phyloP scores from a whole-genome alignment of 2,329 filamentous ascomycete species.

The Ophiostoma piceae region DNA sequence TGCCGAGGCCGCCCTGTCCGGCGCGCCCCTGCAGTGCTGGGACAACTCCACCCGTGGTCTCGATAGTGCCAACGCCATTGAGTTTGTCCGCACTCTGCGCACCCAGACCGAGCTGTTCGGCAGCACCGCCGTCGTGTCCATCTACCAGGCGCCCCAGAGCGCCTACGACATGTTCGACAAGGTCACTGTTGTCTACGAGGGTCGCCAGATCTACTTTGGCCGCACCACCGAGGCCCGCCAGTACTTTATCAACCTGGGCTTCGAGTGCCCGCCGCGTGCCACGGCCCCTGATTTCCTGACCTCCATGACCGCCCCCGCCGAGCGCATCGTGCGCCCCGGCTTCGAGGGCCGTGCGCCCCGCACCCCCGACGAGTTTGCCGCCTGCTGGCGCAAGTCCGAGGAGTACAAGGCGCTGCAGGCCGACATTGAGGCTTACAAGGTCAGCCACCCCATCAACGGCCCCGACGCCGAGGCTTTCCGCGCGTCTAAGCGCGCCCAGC shows the following conservation, averaged over 20 bases:
- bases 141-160: slow-evolving; percentile 64
- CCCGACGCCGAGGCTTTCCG: slow-evolving; percentile 55
- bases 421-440: slow-evolving; percentile 54
- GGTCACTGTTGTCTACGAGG: slow-evolving; percentile 54
- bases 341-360: slow-evolving; percentile 53
- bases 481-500: slow-evolving; percentile 48
- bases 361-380: slow-evolving; percentile 58
- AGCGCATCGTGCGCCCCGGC: slow-evolving; percentile 52
- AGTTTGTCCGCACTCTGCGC: slow-evolving; percentile 67
- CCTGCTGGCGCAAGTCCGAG: slow-evolving; percentile 52
- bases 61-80: slow-evolving; percentile 69
- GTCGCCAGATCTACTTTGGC: slow-evolving; percentile 60
- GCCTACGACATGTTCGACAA: slow-evolving; percentile 63
- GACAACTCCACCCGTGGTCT: slow-evolving; percentile 70
- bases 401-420: slow-evolving; percentile 47
- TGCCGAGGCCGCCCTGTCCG: slow-evolving; percentile 55
- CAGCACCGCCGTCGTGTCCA: slow-evolving; percentile 63
- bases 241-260: slow-evolving; percentile 64
- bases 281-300: slow-evolving; percentile 69
- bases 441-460: slow-evolving; percentile 48
- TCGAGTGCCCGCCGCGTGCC: slow-evolving; percentile 60
- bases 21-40: slow-evolving; percentile 59
- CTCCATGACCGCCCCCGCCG: slow-evolving; percentile 58
- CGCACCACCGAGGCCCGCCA: slow-evolving; percentile 53
- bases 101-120: slow-evolving; percentile 62